Conservation (phyloP, 2,329 filamentous ascomycete species). For the Sclerotinia nivalis region DNA sequence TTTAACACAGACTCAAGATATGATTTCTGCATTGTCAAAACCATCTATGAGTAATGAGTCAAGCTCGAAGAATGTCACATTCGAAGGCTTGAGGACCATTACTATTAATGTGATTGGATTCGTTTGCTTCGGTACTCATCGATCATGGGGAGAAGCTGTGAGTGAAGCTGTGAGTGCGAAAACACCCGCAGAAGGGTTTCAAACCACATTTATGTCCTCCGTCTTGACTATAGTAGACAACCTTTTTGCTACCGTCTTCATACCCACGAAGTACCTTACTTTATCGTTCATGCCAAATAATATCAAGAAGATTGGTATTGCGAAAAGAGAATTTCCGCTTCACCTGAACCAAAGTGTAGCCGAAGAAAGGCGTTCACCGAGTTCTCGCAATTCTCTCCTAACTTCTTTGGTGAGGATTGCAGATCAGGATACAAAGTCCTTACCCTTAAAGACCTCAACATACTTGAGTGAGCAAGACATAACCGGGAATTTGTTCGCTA, state of each 20-base stretch:
- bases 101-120: conserved; percentile 53
- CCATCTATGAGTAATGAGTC: conserved; percentile 33
- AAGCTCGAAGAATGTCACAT: conserved; percentile 41
- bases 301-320: conserved; percentile 4
- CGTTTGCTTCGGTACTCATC: conserved; percentile 48
- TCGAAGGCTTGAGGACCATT: conserved; percentile 45
- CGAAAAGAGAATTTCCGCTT: conserved; percentile 4
- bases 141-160: conserved; percentile 24
- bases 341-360: conserved; percentile 1
- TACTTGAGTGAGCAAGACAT: conserved; percentile 26
- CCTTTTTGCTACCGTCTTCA: conserved; percentile 8
- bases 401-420: conserved; percentile 11
- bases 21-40: conserved; percentile 37
- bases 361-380: conserved; percentile 24
- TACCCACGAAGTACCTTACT: conserved; percentile 6
- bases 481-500: conserved; percentile 32
- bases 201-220: conserved; percentile 25
- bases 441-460: conserved; percentile 2
- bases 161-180: conserved; percentile 22
- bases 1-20: conserved; percentile 36
- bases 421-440: conserved; percentile 16
- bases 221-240: conserved; percentile 1
- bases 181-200: conserved; percentile 31
- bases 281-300: background rate
- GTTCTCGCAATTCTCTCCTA: conserved; percentile 21